Conservation (phyloP, 2,329 filamentous ascomycete species). For the Xylariaceae sp. region DNA sequence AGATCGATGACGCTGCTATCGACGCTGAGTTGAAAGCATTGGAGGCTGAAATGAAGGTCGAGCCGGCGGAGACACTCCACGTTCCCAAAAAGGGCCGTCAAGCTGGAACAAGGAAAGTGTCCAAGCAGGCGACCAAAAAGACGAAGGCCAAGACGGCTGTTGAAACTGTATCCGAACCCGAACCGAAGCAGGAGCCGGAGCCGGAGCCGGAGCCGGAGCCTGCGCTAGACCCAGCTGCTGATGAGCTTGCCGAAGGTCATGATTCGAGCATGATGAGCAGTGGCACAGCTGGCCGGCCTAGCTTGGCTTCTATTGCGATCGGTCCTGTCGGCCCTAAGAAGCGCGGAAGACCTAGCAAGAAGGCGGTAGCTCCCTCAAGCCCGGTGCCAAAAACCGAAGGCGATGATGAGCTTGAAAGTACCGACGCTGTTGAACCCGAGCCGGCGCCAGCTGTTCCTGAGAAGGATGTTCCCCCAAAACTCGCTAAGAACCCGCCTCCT, state of each 20-base stretch:
- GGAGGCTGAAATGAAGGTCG: constrained; percentile 43
- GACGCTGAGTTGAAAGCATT: constrained; percentile 47
- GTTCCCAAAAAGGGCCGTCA: constrained; percentile 53
- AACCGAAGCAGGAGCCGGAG: constrained; percentile 2
- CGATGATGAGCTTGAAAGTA: constrained; percentile 11
- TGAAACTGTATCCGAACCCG: constrained; percentile 15
- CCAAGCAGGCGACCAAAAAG: constrained; percentile 46
- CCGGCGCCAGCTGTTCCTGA: constrained; percentile 13
- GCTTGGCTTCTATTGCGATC: constrained; percentile 19
- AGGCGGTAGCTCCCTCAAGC: constrained; percentile 28
- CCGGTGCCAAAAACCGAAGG: constrained; percentile 9
- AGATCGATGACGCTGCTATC: constrained; percentile 43
- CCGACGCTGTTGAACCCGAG: constrained; percentile 17
- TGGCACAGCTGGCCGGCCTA: constrained; percentile 38
- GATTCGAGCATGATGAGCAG: constrained; percentile 39
- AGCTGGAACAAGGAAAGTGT: constrained; percentile 41
- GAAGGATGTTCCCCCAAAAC: constrained; percentile 17
- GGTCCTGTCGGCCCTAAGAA: constrained; percentile 27
- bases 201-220: constrained; percentile 8
- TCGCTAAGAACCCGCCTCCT: constrained; percentile 11
- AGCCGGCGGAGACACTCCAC: constrained; percentile 36
- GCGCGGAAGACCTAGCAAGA: constrained; percentile 32
- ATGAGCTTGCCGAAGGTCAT: constrained; percentile 31
- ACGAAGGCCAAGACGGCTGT: constrained; percentile 32
- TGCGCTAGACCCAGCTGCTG: constrained; percentile 17